Conservation (phyloP, 345 rosid species). For the Corchorus capsularis region DNA sequence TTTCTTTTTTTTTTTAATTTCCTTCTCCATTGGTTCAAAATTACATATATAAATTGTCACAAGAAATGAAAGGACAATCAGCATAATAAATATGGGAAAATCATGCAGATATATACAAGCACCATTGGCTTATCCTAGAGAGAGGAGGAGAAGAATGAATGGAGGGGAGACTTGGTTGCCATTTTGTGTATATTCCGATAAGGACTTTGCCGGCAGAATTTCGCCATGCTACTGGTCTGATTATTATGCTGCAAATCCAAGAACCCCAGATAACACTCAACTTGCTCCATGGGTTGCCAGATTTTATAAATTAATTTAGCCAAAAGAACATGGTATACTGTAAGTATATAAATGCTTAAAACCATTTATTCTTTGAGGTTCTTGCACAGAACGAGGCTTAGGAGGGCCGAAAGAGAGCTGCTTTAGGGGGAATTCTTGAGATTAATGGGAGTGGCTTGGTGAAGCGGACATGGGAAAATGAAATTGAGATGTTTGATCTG, state of each 20-base stretch:
- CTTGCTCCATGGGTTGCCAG: slow-evolving; percentile 72
- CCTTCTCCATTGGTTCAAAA: neutral
- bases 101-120: slow-evolving; percentile 60
- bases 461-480: no score
- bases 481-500: no score
- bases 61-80: neutral
- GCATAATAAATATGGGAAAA: neutral
- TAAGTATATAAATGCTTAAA: neutral
- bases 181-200: slow-evolving; percentile 48
- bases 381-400: no score
- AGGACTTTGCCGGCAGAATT: slow-evolving; percentile 38
- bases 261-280: slow-evolving; percentile 45
- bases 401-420: no score
- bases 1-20: neutral
- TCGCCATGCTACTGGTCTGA: slow-evolving; percentile 69
- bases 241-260: slow-evolving; percentile 51
- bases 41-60: no score
- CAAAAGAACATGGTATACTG: neutral
- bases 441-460: no score
- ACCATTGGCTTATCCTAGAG: slow-evolving; percentile 70
- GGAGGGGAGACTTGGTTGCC: slow-evolving; percentile 67
- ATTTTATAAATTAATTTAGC: slow-evolving; percentile 28
- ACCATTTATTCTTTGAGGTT: neutral
- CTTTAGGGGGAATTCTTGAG: no score
- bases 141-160: slow-evolving; percentile 62